Conservation (phyloP, 179 eudicot species). For the Beta lomatogona region DNA sequence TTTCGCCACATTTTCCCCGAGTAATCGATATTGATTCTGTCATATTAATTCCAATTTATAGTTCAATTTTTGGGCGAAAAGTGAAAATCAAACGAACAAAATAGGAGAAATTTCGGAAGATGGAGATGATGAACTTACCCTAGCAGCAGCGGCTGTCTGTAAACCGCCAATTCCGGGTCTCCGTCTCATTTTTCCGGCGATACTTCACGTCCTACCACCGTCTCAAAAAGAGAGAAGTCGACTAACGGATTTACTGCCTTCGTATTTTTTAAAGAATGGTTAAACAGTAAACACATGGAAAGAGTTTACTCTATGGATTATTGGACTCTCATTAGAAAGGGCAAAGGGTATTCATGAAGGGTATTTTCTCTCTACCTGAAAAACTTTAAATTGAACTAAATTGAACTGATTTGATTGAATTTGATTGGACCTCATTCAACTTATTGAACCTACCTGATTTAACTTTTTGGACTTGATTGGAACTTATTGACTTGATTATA, state of each 20-base stretch:
- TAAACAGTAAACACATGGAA: no score
- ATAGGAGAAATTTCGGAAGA: neutral
- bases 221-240: neutral
- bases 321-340: no score
- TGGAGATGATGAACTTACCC: constrained; percentile 48
- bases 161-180: constrained; percentile 96
- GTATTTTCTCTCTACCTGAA: no score
- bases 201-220: neutral
- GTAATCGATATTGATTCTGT: constrained; percentile 81
- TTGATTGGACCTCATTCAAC: no score
- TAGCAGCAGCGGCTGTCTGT: constrained; percentile 87
- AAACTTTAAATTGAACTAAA: no score
- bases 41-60: neutral
- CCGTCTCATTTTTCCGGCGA: constrained; percentile 63
- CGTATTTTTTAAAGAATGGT: neutral
- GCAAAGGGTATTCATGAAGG: no score
- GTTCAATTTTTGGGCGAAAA: neutral
- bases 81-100: neutral
- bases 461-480: no score
- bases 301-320: no score
- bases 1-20: constrained; percentile 93
- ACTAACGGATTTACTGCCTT: neutral
- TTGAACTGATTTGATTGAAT: no score
- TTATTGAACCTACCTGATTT: no score
- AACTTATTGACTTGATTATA: no score